Evolutionary conservation across 2,329 filamentous ascomycete species (phyloP), one percentile per base, ranked within the genome.

Genomic region (Diplocarpon mali): DNA sequence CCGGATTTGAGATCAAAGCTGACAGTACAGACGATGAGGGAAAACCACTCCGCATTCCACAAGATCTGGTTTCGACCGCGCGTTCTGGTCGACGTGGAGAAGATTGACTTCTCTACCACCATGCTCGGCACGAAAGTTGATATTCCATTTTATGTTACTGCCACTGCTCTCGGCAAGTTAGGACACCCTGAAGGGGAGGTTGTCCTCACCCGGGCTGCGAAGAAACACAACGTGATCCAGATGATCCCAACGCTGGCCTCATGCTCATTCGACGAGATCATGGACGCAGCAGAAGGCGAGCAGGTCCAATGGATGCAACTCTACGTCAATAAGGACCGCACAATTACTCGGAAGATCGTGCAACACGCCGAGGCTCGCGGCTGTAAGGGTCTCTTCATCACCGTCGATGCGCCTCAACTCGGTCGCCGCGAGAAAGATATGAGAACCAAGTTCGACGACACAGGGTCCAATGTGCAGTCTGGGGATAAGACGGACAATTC

Each of bases 181-280:
- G 92, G 92, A 47, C 76, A 98, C 62, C 84, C 84, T 0, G 92
- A 96, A 64, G 92, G 92, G 56, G 92, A 98, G 65, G 88, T 95
- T 5, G 72, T 95, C 9, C 75, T 98, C 46, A 96, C 92, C 0
- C 76, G 80, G 46, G 88, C 87, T 13, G 83, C 92, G 2, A 73
- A 75, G 62, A 85, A 83, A 60, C 90, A 96, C 71, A 78, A 89
- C 60, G 83, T 96, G 41, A 77, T 96, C 50, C 92, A 98, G 67
- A 98, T 98, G 92, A 96, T 98, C 50, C 92, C 92, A 2, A 98
- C 92, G 2, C 73, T 98, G 6, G 92, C 92, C 2, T 95, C 88
- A 2, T 96, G 92, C 69, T 92, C 88, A 1, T 95, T 98, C 58
- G 92, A 98, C 67, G 90, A 98, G 67, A 95, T 98, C 48, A 71